A percentile compares a stretch with the other conserved stretches of the same genome.
Conservation (phyloP, 2,329 filamentous ascomycete genomes). For the Colletotrichum truncatum region DNA sequence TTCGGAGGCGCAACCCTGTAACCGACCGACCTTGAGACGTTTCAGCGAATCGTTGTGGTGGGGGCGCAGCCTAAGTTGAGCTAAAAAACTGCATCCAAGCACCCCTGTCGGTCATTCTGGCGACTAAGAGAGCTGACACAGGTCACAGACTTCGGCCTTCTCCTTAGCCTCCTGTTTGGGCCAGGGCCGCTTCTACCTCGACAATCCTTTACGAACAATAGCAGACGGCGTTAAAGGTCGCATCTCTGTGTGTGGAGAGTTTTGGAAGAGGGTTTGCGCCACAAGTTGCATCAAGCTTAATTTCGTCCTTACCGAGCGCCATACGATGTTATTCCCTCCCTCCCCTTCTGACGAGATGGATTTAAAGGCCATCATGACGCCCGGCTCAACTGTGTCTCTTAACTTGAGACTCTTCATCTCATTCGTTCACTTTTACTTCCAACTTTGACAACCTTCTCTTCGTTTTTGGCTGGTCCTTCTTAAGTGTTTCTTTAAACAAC, state of each 20-base stretch:
- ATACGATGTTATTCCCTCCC: not conserved
- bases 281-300: conserved; percentile 25
- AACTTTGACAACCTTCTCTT: conserved; percentile 8
- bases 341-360: not conserved
- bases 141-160: conserved; percentile 7
- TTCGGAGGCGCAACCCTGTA: conserved; percentile 21
- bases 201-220: not conserved
- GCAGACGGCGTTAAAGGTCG: conserved; percentile 6
- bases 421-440: conserved; percentile 12
- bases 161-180: conserved; percentile 21
- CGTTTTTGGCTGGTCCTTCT: conserved; percentile 17
- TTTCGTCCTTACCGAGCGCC: not conserved
- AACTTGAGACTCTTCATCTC: not conserved
- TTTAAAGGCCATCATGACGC: not conserved
- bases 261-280: conserved; percentile 2
- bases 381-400: not conserved
- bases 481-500: not conserved
- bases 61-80: not conserved
- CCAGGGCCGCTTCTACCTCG: conserved; percentile 10
- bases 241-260: not conserved
- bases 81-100: not conserved
- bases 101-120: not conserved
- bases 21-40: conserved; percentile 23
- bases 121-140: conserved; percentile 5
- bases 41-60: conserved; percentile 24